phyloP scores from a whole-genome alignment of 176 grass and related monocot genomes.

The Ensete glaucum region DNA sequence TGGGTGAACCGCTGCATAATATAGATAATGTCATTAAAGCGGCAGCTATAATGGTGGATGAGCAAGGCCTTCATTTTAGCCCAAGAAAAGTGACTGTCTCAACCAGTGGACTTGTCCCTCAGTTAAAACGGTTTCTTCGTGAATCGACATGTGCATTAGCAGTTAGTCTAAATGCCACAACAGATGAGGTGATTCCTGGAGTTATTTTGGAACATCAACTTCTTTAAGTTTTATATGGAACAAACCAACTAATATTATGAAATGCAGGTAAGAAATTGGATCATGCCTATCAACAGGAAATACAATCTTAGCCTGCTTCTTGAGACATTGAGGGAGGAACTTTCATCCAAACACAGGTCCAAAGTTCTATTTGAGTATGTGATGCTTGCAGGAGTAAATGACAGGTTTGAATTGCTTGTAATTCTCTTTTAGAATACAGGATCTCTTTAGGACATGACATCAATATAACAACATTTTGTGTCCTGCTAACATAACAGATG shows the following conservation, averaged over 20 bases:
- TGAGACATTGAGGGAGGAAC: slow-evolving; percentile 53
- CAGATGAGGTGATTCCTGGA: slow-evolving; percentile 56
- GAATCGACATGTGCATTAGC: slow-evolving; percentile 75
- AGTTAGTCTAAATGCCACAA: slow-evolving; percentile 93
- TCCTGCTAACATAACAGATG: slow-evolving; percentile 2
- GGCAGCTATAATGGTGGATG: slow-evolving; percentile 76
- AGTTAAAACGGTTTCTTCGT: slow-evolving; percentile 72
- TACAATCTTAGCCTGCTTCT: slow-evolving; percentile 82
- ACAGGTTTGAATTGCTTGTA: slow-evolving; percentile 43
- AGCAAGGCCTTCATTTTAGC: slow-evolving; percentile 93
- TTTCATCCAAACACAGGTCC: slow-evolving; percentile 44
- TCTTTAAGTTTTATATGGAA: background rate
- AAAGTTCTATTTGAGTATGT: slow-evolving; percentile 93
- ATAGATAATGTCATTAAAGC: slow-evolving; percentile 88
- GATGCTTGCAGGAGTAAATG: slow-evolving; percentile 92
- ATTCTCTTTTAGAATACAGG: background rate
- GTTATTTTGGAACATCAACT: slow-evolving; percentile 8
- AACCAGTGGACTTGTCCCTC: slow-evolving; percentile 81
- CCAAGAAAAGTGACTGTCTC: slow-evolving; percentile 82
- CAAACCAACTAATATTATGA: slow-evolving; percentile 1
- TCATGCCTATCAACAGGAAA: slow-evolving; percentile 95
- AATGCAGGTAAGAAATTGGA: slow-evolving; percentile 92
- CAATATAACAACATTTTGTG: background rate
- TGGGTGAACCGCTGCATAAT: slow-evolving; percentile 90
- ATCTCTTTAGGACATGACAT: background rate